Base-by-base conservation (phyloP, 2,329 filamentous ascomycete species). In the Dothideomycetidae sp. region DNA sequence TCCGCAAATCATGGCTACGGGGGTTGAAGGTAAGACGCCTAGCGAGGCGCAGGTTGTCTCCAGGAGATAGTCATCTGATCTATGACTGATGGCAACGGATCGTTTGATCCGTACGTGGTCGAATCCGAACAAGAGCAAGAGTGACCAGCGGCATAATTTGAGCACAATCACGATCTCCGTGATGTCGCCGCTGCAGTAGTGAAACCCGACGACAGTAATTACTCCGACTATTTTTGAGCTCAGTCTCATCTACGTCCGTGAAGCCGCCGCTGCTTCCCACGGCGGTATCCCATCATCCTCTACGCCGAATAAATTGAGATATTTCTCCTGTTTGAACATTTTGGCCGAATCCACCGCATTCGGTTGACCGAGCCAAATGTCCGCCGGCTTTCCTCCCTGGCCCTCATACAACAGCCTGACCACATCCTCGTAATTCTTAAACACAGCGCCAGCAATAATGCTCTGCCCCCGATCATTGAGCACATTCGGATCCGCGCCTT, bases 391-490 rank as follows among this genome's bases (percentile, higher is more conserved):
- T 1, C 49, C 55, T 13, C 58, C 53, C 3, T 16, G 12, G 4
- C 36, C 36, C 29, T 63, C 58, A 39, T 58, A 55, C 42, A 70
- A 36, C 26, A 59, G 67, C 52, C 71, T 69, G 7, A 82, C 67
- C 2, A 82, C 72, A 3, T 68, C 70, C 38, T 70, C 67, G 50
- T 78, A 75, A 9, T 71, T 72, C 56, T 83, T 83, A 54, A 83
- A 83, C 5, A 83, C 73, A 0, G 78, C 78, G 0, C 79, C 78
- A 0, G 78, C 77, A 3, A 83, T 61, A 0, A 75, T 73, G 44
- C 74, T 79, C 56, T 83, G 79, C 0, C 73, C 73, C 31, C 70
- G 59, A 43, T 77, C 78, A 44, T 83, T 83, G 17, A 81, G 50
- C 1, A 68, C 62, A 53, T 83, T 81, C 0, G 76, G 67, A 48